These are phyloP conservation scores for Cinnamomum micranthum DNA, from an alignment of 164 flowering plant species.

Conservation along the genomic window DNA sequence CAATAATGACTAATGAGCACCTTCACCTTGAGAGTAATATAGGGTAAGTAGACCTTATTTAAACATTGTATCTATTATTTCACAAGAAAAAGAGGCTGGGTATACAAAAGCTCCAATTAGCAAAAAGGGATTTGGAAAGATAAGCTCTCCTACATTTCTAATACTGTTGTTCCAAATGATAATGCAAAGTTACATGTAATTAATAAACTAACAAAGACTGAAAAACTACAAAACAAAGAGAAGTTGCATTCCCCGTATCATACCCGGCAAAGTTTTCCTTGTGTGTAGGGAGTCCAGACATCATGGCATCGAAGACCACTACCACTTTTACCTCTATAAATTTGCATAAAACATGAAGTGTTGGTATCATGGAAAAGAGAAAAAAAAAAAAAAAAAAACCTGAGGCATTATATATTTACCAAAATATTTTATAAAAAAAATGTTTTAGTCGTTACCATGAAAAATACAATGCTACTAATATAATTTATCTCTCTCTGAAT, in stretches of 20 bases:
- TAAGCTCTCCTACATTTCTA: background rate
- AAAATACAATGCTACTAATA: background rate
- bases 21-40: too few species aligned
- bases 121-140: conserved; percentile 2
- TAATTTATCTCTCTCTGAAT: background rate
- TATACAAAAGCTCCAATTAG: background rate
- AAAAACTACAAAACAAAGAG: background rate
- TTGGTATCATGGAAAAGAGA: background rate
- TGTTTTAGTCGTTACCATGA: background rate
- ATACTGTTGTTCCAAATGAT: background rate
- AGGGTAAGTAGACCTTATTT: background rate
- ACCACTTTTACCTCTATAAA: conserved; percentile 90
- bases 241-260: conserved; percentile 12
- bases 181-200: background rate
- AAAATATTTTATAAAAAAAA: background rate
- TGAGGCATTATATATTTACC: background rate
- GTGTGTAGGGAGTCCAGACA: conserved; percentile 88
- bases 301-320: conserved; percentile 90
- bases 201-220: background rate
- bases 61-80: background rate
- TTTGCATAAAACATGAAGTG: conserved; percentile 8
- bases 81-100: background rate
- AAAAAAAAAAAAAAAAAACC: background rate
- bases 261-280: conserved; percentile 83
- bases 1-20: too few species aligned